Conservation (phyloP, 169 alveolate species). For the Nephromyces sp. region DNA sequence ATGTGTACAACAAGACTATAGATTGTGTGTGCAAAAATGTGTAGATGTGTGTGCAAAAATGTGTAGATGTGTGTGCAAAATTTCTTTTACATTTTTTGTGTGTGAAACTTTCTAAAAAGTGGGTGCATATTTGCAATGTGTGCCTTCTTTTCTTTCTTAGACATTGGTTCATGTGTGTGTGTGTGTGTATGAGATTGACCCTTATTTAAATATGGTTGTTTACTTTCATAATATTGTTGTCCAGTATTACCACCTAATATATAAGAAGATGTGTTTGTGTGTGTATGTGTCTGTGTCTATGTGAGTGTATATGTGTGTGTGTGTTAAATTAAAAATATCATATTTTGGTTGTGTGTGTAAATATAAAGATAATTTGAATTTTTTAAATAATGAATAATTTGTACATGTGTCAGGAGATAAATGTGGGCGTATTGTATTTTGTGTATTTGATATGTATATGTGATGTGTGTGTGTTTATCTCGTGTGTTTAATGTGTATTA, state of each 20-base stretch:
- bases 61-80: no score
- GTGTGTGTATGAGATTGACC: not conserved
- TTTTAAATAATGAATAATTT: not conserved
- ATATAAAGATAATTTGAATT: not conserved
- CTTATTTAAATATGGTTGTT: no score
- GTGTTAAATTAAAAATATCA: not conserved
- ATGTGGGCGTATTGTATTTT: not conserved
- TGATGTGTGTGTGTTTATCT: no score
- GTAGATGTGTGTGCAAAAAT: no score
- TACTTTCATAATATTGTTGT: not conserved
- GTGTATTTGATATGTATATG: not conserved
- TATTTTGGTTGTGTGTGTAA: no score
- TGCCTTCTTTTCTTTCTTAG: not conserved
- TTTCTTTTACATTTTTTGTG: not conserved
- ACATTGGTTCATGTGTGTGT: not conserved
- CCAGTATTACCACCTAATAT: not conserved
- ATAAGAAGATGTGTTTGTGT: not conserved
- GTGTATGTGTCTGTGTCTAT: not conserved
- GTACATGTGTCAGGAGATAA: not conserved
- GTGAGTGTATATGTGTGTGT: not conserved
- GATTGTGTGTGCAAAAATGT: no score
- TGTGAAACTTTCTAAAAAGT: slow-evolving; percentile 6
- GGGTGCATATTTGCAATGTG: slow-evolving; percentile 18
- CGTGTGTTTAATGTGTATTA: no score
- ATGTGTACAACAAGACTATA: not conserved